Conservation (phyloP, 352 stramenopile species). For the Pseudoperonospora humuli region DNA sequence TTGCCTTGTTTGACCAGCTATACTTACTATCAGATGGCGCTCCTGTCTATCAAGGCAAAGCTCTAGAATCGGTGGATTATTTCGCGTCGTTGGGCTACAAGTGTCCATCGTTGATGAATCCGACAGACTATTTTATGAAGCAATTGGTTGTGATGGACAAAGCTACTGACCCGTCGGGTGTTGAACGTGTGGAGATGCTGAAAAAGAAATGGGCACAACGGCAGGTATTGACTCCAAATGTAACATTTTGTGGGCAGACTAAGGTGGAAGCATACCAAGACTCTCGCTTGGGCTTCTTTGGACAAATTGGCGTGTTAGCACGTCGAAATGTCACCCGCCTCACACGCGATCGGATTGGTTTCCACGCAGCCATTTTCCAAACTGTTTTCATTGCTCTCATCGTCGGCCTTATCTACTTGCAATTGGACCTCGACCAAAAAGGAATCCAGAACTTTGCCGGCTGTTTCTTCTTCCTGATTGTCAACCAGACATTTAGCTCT, state of each 20-base stretch:
- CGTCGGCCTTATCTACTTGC: constrained; percentile 38
- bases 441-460: constrained; percentile 40
- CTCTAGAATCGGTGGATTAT: constrained; percentile 33
- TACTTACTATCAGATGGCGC: constrained; percentile 44
- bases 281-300: constrained; percentile 13
- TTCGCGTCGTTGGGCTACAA: constrained; percentile 32
- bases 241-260: neutral
- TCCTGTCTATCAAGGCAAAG: constrained; percentile 45
- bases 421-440: constrained; percentile 29
- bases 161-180: constrained; percentile 23
- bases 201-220: constrained; percentile 27
- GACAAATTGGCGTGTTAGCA: constrained; percentile 27
- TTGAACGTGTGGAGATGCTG: constrained; percentile 30
- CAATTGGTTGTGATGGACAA: constrained; percentile 52
- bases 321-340: constrained; percentile 32
- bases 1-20: constrained; percentile 42
- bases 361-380: constrained; percentile 21
- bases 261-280: constrained; percentile 5
- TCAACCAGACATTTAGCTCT: constrained; percentile 31
- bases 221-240: constrained; percentile 2
- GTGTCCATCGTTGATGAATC: constrained; percentile 44
- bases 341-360: constrained; percentile 25
- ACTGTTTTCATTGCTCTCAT: constrained; percentile 29
- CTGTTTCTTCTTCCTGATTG: constrained; percentile 39
- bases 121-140: constrained; percentile 57